Base-by-base conservation (phyloP, 163 green algal genomes). In the Chlorella variabilis region DNA sequence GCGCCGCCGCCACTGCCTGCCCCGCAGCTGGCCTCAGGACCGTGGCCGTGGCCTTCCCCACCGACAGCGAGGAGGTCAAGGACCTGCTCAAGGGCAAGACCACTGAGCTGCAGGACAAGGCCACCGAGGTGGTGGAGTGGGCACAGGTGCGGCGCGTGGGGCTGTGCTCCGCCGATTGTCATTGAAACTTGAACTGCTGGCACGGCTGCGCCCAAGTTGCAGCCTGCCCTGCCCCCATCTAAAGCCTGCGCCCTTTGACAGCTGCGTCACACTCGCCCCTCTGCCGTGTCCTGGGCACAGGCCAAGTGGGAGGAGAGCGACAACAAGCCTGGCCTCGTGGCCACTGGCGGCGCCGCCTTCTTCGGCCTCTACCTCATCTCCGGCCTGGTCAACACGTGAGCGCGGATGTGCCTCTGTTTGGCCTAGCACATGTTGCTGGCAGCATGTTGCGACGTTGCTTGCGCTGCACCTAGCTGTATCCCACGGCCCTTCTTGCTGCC, bases 231-330 rank as follows among this genome's bases (percentile, higher is more conserved):
- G 15, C 45, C 15, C 15, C 45, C 29, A 17, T 29, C 29, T 41
- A 21, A 41, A 20, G 29, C 61, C 29, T 41, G 45, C 45, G 45
- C 45, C 29, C 59, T 67, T 4, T 67, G n/a, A 5, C 59, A 4
- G 9, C n/a, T 25, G n/a, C n/a, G n/a, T n/a, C n/a, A n/a, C n/a
- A n/a, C n/a, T n/a, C n/a, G n/a, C n/a, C n/a, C n/a, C n/a, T n/a
- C n/a, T n/a, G n/a, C n/a, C n/a, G n/a, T 11, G 18, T 38, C 7
- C 8, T 6, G 36, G 31, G 11, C 45, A 81, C 70, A 86, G 69
- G 31, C 51, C 39, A 79, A 85, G 83, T 94, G 91, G 91, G 88
- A 93, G 33, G 67, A 79, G 9, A 88, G 80, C n/a, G 88, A 93
- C 33, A 85, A 87, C 62, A 91, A 93, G 89, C 83, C 87, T 54